Evolutionary conservation across 192 early-diverging fungal genomes (phyloP).

Genomic region (Coemansia sp.): DNA sequence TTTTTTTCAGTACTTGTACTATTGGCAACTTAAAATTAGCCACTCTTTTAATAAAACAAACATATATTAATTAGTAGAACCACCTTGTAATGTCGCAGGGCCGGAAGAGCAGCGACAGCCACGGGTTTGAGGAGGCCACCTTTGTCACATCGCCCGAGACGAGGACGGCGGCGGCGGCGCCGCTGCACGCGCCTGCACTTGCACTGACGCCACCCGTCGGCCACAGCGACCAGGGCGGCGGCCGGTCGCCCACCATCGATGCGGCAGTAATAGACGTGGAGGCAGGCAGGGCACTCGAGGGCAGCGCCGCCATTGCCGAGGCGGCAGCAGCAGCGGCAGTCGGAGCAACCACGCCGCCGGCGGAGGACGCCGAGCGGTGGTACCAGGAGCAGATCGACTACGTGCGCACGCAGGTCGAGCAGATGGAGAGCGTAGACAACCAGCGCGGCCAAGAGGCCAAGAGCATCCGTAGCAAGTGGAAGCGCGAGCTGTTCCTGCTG

Average conservation of each 20-base stretch:
- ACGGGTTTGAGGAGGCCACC: constrained; percentile 32
- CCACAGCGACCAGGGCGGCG: constrained; percentile 1
- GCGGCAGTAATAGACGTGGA: not conserved
- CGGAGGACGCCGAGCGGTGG: constrained; percentile 41
- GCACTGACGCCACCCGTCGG: constrained; percentile 18
- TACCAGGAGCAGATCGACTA: constrained; percentile 53
- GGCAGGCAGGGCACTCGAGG: constrained; percentile 1
- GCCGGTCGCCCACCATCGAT: not conserved
- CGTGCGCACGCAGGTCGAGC: constrained; percentile 50
- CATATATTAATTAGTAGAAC: not conserved
- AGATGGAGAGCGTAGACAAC: constrained; percentile 39
- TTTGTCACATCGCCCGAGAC: constrained; percentile 23
- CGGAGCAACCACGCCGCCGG: constrained; percentile 20
- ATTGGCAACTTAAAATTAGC: not conserved
- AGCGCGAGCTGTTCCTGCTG: constrained; percentile 64
- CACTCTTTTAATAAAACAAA: not conserved
- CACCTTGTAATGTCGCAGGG: constrained; percentile 5
- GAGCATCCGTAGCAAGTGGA: constrained; percentile 50
- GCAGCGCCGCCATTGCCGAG: not conserved
- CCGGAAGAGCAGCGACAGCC: constrained; percentile 20
- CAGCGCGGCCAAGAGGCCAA: constrained; percentile 47
- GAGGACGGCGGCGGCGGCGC: not conserved
- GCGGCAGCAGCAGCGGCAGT: constrained; percentile 20
- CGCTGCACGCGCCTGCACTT: constrained; percentile 19
- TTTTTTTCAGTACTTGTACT: not conserved